These are phyloP conservation scores for Talaromyces borbonicus DNA, from an alignment of 495 filamentous ascomycete species.

Conservation along the genomic window DNA sequence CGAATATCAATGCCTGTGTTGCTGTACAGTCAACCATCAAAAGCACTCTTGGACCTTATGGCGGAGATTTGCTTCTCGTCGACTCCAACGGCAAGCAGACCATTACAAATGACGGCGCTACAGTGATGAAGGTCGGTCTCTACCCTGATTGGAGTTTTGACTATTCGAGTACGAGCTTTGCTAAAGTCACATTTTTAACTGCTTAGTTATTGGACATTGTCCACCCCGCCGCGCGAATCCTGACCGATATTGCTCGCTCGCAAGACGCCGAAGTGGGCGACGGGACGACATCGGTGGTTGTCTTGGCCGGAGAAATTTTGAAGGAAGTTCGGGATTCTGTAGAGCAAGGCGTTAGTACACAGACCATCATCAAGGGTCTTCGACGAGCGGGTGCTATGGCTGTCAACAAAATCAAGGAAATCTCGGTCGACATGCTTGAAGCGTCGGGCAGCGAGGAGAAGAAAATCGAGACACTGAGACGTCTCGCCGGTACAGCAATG, in stretches of 20 bases:
- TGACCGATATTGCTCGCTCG: slow-evolving; percentile 95
- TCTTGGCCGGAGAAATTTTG: slow-evolving; percentile 89
- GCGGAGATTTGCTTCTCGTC: slow-evolving; percentile 90
- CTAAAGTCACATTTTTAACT: not conserved
- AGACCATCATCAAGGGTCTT: slow-evolving; percentile 94
- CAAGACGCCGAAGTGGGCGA: slow-evolving; percentile 99
- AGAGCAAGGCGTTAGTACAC: slow-evolving; percentile 93
- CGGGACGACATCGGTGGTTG: slow-evolving; percentile 93
- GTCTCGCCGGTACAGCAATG: slow-evolving; percentile 95
- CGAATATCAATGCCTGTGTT: slow-evolving; percentile 97
- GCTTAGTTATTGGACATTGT: slow-evolving; percentile 89
- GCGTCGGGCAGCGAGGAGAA: slow-evolving; percentile 54
- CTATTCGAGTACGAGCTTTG: no score
- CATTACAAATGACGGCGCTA: slow-evolving; percentile 98
- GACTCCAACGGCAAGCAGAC: slow-evolving; percentile 92
- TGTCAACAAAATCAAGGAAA: slow-evolving; percentile 98
- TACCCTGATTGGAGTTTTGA: no score
- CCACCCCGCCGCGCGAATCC: slow-evolving; percentile 93
- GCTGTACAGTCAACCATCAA: slow-evolving; percentile 95
- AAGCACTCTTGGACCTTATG: slow-evolving; percentile 93
- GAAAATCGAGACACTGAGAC: slow-evolving; percentile 78
- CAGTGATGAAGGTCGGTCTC: slow-evolving; percentile 84
- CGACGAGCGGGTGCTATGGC: slow-evolving; percentile 83
- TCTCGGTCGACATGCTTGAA: slow-evolving; percentile 67
- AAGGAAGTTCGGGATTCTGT: slow-evolving; percentile 94